phyloP scores from a whole-genome alignment of 2,329 filamentous ascomycete species.

The Macrophomina phaseolina region DNA sequence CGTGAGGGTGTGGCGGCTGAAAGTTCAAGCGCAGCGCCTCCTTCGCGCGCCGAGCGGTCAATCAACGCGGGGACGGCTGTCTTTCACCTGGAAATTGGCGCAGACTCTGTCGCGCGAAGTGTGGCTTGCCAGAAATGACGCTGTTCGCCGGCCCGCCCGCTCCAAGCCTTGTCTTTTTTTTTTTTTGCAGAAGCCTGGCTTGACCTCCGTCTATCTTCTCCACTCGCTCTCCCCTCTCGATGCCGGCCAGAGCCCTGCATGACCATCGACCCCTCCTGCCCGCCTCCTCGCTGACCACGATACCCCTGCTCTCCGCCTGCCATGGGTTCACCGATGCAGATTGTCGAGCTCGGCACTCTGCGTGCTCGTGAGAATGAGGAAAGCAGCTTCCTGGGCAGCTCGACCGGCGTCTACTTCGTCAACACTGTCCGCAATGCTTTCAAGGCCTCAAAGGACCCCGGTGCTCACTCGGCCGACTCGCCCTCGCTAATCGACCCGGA shows the following conservation, averaged over 20 bases:
- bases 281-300: neutral
- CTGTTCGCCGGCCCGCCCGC: constrained; percentile 7
- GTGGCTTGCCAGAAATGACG: neutral
- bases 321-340: constrained; percentile 25
- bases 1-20: neutral
- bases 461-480: neutral
- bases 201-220: neutral
- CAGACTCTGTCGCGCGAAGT: constrained; percentile 5
- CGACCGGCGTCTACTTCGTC: constrained; percentile 28
- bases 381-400: constrained; percentile 24
- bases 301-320: neutral
- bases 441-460: constrained; percentile 23
- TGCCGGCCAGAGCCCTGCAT: constrained; percentile 7
- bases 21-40: constrained; percentile 11
- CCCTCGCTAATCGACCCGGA: constrained; percentile 16
- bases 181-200: neutral
- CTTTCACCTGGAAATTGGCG: neutral
- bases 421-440: constrained; percentile 27
- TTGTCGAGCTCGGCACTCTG: constrained; percentile 26
- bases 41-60: neutral
- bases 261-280: neutral
- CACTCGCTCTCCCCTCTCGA: neutral
- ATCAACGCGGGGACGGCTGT: neutral
- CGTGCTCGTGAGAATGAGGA: constrained; percentile 17
- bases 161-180: neutral